A percentile compares a stretch with the other conserved stretches of the same genome.
Evolutionary conservation across 2,329 filamentous ascomycete species (phyloP).

Genomic region (Elsinoe perseae): DNA sequence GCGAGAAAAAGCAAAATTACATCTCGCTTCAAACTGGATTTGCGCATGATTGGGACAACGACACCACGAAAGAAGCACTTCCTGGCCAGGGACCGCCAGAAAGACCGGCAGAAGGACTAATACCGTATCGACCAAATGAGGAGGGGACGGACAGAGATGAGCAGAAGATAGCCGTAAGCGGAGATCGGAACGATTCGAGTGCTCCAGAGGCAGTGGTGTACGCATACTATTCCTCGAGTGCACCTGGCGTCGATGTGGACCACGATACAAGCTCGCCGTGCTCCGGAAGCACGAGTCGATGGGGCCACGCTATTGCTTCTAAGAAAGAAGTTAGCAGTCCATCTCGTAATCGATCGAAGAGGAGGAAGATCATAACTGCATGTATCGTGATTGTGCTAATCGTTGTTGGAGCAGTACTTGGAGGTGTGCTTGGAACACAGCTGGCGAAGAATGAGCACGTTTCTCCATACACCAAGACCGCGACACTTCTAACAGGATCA

Average conservation of each 20-base stretch:
- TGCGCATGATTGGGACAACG: background rate
- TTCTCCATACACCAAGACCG: background rate
- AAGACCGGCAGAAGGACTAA: background rate
- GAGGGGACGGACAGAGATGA: background rate
- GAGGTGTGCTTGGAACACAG: slow-evolving; percentile 11
- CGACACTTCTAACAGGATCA: background rate
- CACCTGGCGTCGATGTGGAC: background rate
- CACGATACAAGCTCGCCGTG: background rate
- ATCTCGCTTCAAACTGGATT: background rate
- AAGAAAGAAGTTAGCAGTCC: background rate
- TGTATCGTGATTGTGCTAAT: background rate
- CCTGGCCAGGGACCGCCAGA: background rate
- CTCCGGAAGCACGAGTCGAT: background rate
- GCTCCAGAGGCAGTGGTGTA: background rate
- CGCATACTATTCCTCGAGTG: background rate
- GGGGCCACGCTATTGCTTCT: background rate
- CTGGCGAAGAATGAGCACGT: slow-evolving; percentile 5
- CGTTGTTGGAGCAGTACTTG: slow-evolving; percentile 2
- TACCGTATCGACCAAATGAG: background rate
- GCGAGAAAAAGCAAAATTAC: background rate
- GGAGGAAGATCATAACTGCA: background rate
- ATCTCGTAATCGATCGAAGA: background rate
- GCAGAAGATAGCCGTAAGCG: background rate
- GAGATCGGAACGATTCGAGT: background rate
- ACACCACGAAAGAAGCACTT: slow-evolving; percentile 2